These are phyloP conservation scores for Macadamia tetraphylla DNA, from an alignment of 164 flowering plant species.

Conservation along the genomic window DNA sequence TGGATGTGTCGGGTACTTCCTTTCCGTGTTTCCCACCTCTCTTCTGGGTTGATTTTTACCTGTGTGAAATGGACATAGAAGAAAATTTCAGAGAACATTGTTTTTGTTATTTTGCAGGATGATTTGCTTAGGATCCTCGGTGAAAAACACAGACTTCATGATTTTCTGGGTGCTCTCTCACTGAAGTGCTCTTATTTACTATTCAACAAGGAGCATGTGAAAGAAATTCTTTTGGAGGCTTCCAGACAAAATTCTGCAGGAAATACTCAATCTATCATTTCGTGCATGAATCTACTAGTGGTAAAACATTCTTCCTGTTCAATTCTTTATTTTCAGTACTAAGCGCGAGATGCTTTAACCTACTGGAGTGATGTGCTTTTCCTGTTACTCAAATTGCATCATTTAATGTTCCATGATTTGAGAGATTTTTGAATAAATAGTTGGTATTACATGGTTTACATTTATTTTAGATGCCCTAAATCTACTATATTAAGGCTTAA, in stretches of 20 bases:
- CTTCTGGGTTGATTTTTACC: background rate
- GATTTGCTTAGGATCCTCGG: conserved; percentile 79
- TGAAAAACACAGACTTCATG: conserved; percentile 75
- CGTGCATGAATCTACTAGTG: conserved; percentile 87
- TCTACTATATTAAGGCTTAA: too few species aligned
- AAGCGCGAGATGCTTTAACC: too few species aligned
- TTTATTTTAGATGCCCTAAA: too few species aligned
- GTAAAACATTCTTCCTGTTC: conserved; percentile 29
- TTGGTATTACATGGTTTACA: too few species aligned
- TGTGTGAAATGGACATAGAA: background rate
- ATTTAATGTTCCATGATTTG: background rate
- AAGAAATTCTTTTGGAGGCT: conserved; percentile 62
- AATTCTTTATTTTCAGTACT: background rate
- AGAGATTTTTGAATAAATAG: too few species aligned
- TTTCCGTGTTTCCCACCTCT: background rate
- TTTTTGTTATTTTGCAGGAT: conserved; percentile 47
- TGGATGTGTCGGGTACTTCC: conserved; percentile 47
- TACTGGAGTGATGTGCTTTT: background rate
- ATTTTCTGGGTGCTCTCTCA: conserved; percentile 66
- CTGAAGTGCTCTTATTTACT: conserved; percentile 78
- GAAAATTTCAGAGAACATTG: background rate
- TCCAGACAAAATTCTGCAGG: conserved; percentile 50
- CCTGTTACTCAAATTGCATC: background rate
- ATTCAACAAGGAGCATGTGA: conserved; percentile 85
- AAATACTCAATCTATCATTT: conserved; percentile 29